Percentiles rank a stretch among this genome's conserved stretches.
phyloP scores from a whole-genome alignment of 805 yeast genomes.

The Debaryomyces prosopidis region DNA sequence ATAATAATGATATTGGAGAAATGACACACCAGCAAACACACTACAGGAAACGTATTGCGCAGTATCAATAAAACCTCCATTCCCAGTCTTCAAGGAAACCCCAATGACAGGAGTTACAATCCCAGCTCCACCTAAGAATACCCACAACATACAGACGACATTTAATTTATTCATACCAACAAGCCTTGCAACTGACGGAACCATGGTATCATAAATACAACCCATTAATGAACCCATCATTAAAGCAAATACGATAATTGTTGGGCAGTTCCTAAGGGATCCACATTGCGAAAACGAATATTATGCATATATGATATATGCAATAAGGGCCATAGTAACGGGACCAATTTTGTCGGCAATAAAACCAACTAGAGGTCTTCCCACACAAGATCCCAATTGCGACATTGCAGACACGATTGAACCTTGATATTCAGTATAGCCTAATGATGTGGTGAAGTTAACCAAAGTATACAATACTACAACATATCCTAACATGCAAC shows the following conservation, averaged over 20 bases:
- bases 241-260: conserved; percentile 49
- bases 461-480: conserved; percentile 53
- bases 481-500: conserved; percentile 56
- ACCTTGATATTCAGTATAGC: conserved; percentile 50
- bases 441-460: conserved; percentile 58
- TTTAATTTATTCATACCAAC: conserved; percentile 50
- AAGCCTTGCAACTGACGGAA: conserved; percentile 48
- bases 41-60: conserved; percentile 53
- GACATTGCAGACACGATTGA: conserved; percentile 55
- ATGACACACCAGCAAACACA: conserved; percentile 59
- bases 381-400: conserved; percentile 52
- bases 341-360: conserved; percentile 50
- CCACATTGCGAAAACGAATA: conserved; percentile 26
- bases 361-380: conserved; percentile 52
- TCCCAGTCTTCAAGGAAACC: conserved; percentile 42
- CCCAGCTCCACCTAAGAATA: conserved; percentile 46
- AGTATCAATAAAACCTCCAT: conserved; percentile 30
- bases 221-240: conserved; percentile 56
- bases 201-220: conserved; percentile 50
- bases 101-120: conserved; percentile 63
- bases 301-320: conserved; percentile 17
- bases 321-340: conserved; percentile 33
- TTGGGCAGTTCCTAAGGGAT: conserved; percentile 50
- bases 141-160: conserved; percentile 51
- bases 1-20: conserved; percentile 38